These are phyloP conservation scores for Amphichorda felina DNA, from an alignment of 2,329 filamentous ascomycete genomes.

Conservation along the genomic window DNA sequence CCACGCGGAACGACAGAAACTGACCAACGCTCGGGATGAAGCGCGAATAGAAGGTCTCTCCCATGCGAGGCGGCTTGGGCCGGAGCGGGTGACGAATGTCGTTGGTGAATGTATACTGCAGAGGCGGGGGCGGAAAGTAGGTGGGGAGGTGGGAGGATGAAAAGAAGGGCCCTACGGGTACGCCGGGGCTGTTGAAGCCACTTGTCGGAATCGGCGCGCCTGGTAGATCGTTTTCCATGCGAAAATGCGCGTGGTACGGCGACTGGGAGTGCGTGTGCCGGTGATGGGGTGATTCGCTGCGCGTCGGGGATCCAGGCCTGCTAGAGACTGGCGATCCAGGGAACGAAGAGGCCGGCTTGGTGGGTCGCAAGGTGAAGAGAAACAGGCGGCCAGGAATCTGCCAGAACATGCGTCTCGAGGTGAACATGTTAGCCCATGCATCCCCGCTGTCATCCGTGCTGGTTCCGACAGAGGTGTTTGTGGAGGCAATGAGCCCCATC, in stretches of 20 bases:
- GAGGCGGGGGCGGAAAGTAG: slow-evolving; percentile 75
- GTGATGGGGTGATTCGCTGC: slow-evolving; percentile 16
- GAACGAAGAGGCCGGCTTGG: slow-evolving; percentile 21
- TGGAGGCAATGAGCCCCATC: slow-evolving; percentile 73
- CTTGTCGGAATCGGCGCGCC: slow-evolving; percentile 16
- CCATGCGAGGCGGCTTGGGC: slow-evolving; percentile 79
- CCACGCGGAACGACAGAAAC: slow-evolving; percentile 81
- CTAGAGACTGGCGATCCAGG: slow-evolving; percentile 41
- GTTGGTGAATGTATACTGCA: slow-evolving; percentile 71
- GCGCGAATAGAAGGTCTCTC: slow-evolving; percentile 82
- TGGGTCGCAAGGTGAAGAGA: slow-evolving; percentile 69
- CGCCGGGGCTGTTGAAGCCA: slow-evolving; percentile 18
- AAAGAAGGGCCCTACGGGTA: slow-evolving; percentile 57
- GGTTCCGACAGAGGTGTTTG: slow-evolving; percentile 64
- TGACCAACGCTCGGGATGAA: slow-evolving; percentile 73
- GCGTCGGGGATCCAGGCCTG: slow-evolving; percentile 38
- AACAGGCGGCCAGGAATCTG: slow-evolving; percentile 81
- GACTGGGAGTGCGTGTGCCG: slow-evolving; percentile 15
- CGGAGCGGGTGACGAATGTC: slow-evolving; percentile 75
- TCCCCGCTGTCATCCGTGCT: slow-evolving; percentile 48
- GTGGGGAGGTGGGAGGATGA: slow-evolving; percentile 80
- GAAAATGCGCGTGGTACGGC: slow-evolving; percentile 5
- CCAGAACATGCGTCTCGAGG: slow-evolving; percentile 76
- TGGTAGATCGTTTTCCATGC: slow-evolving; percentile 23
- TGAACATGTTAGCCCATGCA: slow-evolving; percentile 72